Base-by-base conservation (phyloP, 352 stramenopile species). In the Pelagophyceae sp. region DNA sequence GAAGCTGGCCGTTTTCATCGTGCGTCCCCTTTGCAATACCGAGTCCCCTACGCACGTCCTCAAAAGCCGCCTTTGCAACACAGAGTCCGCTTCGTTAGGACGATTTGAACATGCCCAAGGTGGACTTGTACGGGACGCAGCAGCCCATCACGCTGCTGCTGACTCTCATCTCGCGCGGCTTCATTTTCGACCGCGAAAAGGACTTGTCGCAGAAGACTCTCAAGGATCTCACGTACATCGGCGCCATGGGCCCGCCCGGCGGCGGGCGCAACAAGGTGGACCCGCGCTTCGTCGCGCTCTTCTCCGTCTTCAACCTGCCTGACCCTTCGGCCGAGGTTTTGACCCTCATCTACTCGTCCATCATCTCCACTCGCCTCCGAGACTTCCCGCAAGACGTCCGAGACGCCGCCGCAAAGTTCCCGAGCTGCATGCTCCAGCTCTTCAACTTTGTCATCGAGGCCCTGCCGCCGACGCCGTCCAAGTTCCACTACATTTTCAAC, bases 401-500 rank as follows among this genome's bases (percentile, higher is more conserved):
- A 72, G 85, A 85, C 19, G 88, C 90, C 0, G 89, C 85, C 0
- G 40, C 83, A 19, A 93, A 93, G 29, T 84, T 98, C 64, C 97
- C 92, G 0, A 85, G 91, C 25, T 84, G 87, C 2, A 88, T 94
- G 6, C 82, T 98, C 11, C 81, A 87, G 3, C 87, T 98, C 32
- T 98, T 96, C 76, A 85, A 93, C 58, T 91, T 93, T 63, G 91
- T 93, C 19, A 72, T 96, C 0, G 91, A 97, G 45, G 93, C 92
- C 65, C 79, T 96, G 17, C 91, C 92, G 1, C 91, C 92, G 0
- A 97, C 91, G 27, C 91, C 92, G 29, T 92, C 89, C 38, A 96
- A 97, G 77, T 97, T 96, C 76, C 90, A 96, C 81, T 96, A 96
- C 82, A 97, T 97, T 71, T 98, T 98, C 82, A 98, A 98, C 61